Conservation (phyloP, 176 grass and related monocot species). For the Guadua angustifolia region DNA sequence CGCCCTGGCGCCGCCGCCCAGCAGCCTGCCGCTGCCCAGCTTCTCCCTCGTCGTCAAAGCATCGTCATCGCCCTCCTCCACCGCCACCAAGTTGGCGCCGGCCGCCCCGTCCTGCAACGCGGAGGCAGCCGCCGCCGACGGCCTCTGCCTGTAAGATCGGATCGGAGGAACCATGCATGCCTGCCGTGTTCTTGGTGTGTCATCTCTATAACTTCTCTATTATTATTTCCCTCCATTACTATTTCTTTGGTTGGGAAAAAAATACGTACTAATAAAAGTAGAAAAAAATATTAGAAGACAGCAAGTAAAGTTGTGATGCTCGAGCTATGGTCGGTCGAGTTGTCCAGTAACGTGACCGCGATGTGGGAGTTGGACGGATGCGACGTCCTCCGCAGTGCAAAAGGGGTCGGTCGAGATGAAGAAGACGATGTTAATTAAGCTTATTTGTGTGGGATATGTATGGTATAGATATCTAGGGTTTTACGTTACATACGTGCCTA, state of each 20-base stretch:
- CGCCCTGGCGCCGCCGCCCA: conserved; percentile 63
- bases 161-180: neutral
- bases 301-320: conserved; percentile 52
- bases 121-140: conserved; percentile 42
- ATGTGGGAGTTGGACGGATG: conserved; percentile 49
- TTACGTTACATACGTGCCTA: conserved; percentile 33
- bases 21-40: conserved; percentile 69
- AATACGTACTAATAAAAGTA: conserved; percentile 28
- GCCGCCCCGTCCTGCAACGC: conserved; percentile 40
- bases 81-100: neutral
- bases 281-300: conserved; percentile 26
- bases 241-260: conserved; percentile 51
- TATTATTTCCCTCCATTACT: conserved; percentile 50
- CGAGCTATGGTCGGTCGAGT: conserved; percentile 60
- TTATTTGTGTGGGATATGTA: conserved; percentile 14
- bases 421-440: conserved; percentile 45
- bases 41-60: conserved; percentile 54
- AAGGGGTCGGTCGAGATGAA: conserved; percentile 9
- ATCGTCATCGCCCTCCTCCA: neutral
- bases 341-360: conserved; percentile 52
- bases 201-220: neutral
- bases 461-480: conserved; percentile 54
- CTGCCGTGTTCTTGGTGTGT: neutral
- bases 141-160: conserved; percentile 44
- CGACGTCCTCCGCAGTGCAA: conserved; percentile 25